Evolutionary conservation across 1,284 basidiomycete species (phyloP), one percentile per base, ranked within the genome.

Genomic region (Melampsora occidentalis): DNA sequence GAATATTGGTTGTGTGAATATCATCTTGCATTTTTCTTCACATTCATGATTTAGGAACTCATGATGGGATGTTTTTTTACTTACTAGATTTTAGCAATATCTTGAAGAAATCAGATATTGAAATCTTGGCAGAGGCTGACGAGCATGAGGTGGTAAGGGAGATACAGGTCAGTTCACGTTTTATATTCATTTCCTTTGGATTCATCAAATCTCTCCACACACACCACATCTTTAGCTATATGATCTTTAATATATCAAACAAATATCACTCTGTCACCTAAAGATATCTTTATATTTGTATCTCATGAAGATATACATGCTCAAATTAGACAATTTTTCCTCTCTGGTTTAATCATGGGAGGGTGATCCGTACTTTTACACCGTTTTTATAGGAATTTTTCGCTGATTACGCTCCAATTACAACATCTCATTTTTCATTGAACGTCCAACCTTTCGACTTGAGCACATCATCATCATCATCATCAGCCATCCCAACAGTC

Each of bases 1-100:
- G 91, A 93, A 84, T 99, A 99, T 85, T 97, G 94, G 87, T 86
- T 97, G 81, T 97, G 94, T 97, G 87, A 90, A 93, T 92, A 85
- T 18, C 86, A 89, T n/a, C n/a, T 90, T 86, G 68, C 86, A 85
- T 87, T 83, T 84, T 83, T 82, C 78, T 79, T 71, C 75, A 12
- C 82, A 78, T 79, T 71, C 73, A 12, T 28, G 59, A 63, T 42
- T 33, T 64, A n/a, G 35, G 7, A 33, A 14, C 20, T 18, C 14
- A 75, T 33, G 3, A n/a, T 39, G 68, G 77, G 77, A 0, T 35
- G 35, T 35, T 35, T 33, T 31, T 18, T 33, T 35, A 7, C 5
- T 2, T 5, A n/a, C 0, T 78, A 97, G 94, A 94, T 85, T 99
- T 99, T 82, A 97, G 94, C 84, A 98, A 97, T 81, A 89, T 91